Percentiles rank a stretch among this genome's conserved stretches.
phyloP scores from a whole-genome alignment of 345 rosid species.

The Boechera stricta region DNA sequence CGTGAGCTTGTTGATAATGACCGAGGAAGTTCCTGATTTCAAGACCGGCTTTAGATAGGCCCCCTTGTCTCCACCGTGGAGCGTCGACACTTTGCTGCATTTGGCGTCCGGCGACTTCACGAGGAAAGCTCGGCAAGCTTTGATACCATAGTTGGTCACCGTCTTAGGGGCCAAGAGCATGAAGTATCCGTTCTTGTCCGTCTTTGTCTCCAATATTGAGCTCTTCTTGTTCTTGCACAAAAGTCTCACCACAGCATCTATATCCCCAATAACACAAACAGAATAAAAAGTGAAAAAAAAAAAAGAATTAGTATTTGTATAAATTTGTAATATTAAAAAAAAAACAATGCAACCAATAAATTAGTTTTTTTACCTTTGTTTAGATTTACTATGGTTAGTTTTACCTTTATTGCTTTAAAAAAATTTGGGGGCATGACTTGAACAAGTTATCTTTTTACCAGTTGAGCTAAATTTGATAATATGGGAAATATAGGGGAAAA shows the following conservation, averaged over 20 bases:
- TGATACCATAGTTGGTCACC: slow-evolving; percentile 67
- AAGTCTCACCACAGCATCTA: slow-evolving; percentile 76
- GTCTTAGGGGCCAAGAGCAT: slow-evolving; percentile 63
- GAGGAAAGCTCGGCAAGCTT: slow-evolving; percentile 63
- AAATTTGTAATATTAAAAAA: neutral
- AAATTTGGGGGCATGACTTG: neutral
- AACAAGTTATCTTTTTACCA: neutral
- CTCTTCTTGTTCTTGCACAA: slow-evolving; percentile 67
- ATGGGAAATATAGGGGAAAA: neutral
- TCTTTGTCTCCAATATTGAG: slow-evolving; percentile 42
- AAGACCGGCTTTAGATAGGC: slow-evolving; percentile 53
- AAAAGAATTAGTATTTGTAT: neutral
- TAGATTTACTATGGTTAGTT: neutral
- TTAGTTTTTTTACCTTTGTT: neutral
- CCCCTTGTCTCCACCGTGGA: slow-evolving; percentile 63
- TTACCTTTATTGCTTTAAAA: neutral
- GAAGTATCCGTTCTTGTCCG: slow-evolving; percentile 87
- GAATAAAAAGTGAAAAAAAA: neutral
- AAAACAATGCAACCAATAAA: neutral
- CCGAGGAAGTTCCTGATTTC: slow-evolving; percentile 20
- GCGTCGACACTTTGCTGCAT: slow-evolving; percentile 55
- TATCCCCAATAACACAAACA: neutral
- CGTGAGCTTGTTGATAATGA: slow-evolving; percentile 42
- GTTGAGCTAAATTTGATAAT: neutral
- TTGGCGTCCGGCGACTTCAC: slow-evolving; percentile 51